Conservation (phyloP, 805 yeast species). For the Starmerella bacillaris region DNA sequence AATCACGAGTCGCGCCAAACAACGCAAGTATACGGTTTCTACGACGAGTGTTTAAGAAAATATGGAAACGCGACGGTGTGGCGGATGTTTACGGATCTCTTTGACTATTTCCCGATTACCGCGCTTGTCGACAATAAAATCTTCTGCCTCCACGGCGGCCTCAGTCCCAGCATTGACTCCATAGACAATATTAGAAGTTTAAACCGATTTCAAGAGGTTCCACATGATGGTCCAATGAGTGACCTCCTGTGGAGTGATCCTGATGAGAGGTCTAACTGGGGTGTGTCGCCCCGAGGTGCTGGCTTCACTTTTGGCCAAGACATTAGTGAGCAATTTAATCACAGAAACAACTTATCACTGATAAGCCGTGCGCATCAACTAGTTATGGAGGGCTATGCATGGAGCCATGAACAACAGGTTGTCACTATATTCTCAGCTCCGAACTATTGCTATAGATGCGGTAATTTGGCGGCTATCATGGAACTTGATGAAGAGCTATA, state of each 20-base stretch:
- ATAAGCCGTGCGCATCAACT: slow-evolving; percentile 94
- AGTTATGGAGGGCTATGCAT: slow-evolving; percentile 92
- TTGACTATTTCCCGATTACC: slow-evolving; percentile 89
- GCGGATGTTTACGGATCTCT: slow-evolving; percentile 83
- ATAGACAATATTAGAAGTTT: slow-evolving; percentile 86
- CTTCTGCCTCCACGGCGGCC: slow-evolving; percentile 91
- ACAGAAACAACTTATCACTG: slow-evolving; percentile 68
- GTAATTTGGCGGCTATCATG: slow-evolving; percentile 96
- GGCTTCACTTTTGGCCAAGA: slow-evolving; percentile 98
- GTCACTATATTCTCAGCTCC: slow-evolving; percentile 93
- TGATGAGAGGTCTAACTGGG: slow-evolving; percentile 97
- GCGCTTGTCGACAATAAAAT: slow-evolving; percentile 86
- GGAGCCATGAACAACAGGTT: slow-evolving; percentile 88
- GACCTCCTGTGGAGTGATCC: slow-evolving; percentile 94
- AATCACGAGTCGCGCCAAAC: slow-evolving; percentile 93
- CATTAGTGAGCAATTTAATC: slow-evolving; percentile 87
- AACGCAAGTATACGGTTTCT: slow-evolving; percentile 91
- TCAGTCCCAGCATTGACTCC: slow-evolving; percentile 90
- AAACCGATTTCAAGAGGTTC: slow-evolving; percentile 89
- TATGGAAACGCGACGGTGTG: slow-evolving; percentile 88
- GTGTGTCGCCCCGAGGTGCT: slow-evolving; percentile 95
- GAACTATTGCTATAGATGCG: slow-evolving; percentile 92
- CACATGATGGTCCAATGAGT: slow-evolving; percentile 97
- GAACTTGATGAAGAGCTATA: slow-evolving; percentile 89
- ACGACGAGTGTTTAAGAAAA: slow-evolving; percentile 88